These are phyloP conservation scores for Aspergillus tamarii DNA, from an alignment of 2,329 filamentous ascomycete species.

Conservation along the genomic window DNA sequence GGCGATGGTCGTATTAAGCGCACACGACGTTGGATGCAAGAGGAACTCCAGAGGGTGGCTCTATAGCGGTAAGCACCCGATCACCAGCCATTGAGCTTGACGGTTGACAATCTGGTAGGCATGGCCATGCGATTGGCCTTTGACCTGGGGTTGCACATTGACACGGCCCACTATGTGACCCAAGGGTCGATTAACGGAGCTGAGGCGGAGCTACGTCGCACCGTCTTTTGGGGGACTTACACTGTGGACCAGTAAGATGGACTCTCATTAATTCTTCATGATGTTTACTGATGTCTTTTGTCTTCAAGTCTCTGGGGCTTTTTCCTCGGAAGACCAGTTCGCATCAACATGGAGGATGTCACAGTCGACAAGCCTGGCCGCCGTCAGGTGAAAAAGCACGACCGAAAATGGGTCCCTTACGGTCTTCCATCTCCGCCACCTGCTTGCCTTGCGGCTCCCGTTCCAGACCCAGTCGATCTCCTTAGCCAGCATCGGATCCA, in stretches of 20 bases:
- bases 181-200: constrained; percentile 16
- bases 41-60: constrained; percentile 48
- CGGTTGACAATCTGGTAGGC: constrained; percentile 14
- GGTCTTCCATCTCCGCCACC: constrained; percentile 13
- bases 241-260: constrained; percentile 14
- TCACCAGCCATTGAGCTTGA: not conserved
- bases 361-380: constrained; percentile 34
- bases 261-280: not conserved
- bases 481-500: constrained; percentile 24
- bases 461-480: not conserved
- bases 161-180: constrained; percentile 24
- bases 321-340: constrained; percentile 41
- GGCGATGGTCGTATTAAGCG: constrained; percentile 46
- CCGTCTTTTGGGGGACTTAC: constrained; percentile 43
- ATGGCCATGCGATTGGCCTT: constrained; percentile 25
- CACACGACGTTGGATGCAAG: constrained; percentile 40
- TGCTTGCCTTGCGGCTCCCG: not conserved
- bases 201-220: constrained; percentile 32
- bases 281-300: not conserved
- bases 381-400: not conserved
- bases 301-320: constrained; percentile 29
- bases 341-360: constrained; percentile 39
- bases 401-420: constrained; percentile 27
- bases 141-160: constrained; percentile 38
- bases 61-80: constrained; percentile 37